These are phyloP conservation scores for Cenchrus americanus DNA, from an alignment of 176 grass and related monocot species.

Conservation along the genomic window DNA sequence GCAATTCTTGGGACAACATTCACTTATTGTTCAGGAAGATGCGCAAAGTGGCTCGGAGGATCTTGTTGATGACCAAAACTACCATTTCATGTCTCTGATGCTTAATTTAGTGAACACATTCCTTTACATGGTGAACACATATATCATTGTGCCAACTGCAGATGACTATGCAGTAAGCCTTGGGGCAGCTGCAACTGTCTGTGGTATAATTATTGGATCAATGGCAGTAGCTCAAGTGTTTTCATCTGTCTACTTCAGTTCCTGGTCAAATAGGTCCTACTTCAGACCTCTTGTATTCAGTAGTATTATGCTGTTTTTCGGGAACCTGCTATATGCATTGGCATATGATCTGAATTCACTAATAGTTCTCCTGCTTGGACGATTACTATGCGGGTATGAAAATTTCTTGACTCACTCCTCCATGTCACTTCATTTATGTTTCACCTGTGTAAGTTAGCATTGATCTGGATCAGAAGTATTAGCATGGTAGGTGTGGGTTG, in stretches of 20 bases:
- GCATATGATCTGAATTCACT: constrained; percentile 83
- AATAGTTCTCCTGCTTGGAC: constrained; percentile 65
- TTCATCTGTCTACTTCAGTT: constrained; percentile 88
- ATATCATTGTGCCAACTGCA: constrained; percentile 84
- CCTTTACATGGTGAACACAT: constrained; percentile 96
- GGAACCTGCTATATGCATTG: constrained; percentile 77
- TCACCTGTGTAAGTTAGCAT: not conserved
- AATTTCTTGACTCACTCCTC: not conserved
- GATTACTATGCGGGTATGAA: constrained; percentile 75
- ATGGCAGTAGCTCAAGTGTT: constrained; percentile 92
- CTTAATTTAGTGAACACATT: constrained; percentile 87
- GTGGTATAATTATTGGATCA: constrained; percentile 86
- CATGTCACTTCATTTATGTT: not conserved
- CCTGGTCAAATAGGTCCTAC: constrained; percentile 88
- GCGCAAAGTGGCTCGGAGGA: constrained; percentile 55
- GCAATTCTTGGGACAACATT: constrained; percentile 75
- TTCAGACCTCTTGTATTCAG: constrained; percentile 84
- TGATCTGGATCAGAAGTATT: not conserved
- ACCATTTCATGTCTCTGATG: constrained; percentile 74
- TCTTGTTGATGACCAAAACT: constrained; percentile 61
- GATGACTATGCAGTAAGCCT: constrained; percentile 84
- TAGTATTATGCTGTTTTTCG: constrained; percentile 71
- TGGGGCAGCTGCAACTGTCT: constrained; percentile 78
- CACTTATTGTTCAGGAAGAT: constrained; percentile 79
- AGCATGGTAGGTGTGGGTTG: not conserved